These are phyloP conservation scores for Tulasnella sp. DNA, from an alignment of 768 basidiomycete genomes.

Conservation along the genomic window DNA sequence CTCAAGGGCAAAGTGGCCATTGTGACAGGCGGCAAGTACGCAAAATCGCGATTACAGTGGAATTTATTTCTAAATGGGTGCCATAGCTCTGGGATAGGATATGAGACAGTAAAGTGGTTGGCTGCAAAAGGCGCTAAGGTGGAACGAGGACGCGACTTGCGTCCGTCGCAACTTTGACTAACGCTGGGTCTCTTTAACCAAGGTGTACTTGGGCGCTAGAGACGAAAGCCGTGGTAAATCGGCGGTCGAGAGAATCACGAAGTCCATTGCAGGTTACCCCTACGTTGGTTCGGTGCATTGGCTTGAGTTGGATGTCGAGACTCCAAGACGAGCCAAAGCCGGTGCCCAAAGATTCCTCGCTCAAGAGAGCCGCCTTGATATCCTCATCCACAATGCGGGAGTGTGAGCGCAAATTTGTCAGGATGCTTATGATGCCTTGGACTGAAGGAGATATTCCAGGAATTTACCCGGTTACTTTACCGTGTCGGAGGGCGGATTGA, in stretches of 20 bases:
- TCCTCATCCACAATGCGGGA: constrained; percentile 65
- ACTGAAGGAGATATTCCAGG: background rate
- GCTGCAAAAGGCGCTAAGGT: constrained; percentile 16
- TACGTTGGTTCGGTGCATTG: constrained; percentile 55
- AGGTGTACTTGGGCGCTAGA: constrained; percentile 56
- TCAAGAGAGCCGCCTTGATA: constrained; percentile 58
- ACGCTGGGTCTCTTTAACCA: no score
- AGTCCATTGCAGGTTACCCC: constrained; percentile 46
- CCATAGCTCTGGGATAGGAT: constrained; percentile 8
- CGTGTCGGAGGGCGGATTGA: background rate
- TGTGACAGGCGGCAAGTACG: constrained; percentile 18
- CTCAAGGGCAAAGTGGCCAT: constrained; percentile 17
- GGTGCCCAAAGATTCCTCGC: constrained; percentile 55
- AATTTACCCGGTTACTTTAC: background rate
- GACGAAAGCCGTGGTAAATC: constrained; percentile 51
- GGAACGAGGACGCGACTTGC: no score
- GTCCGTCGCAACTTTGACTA: background rate
- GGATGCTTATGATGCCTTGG: background rate
- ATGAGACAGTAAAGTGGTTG: constrained; percentile 16
- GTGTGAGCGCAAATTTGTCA: constrained; percentile 45
- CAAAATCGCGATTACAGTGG: background rate
- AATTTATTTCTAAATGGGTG: background rate
- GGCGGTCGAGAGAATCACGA: constrained; percentile 53
- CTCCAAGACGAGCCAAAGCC: constrained; percentile 53
- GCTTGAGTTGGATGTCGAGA: constrained; percentile 57